Evolutionary conservation across 106 monocot genomes (phyloP).

Genomic region (Posidonia australis): DNA sequence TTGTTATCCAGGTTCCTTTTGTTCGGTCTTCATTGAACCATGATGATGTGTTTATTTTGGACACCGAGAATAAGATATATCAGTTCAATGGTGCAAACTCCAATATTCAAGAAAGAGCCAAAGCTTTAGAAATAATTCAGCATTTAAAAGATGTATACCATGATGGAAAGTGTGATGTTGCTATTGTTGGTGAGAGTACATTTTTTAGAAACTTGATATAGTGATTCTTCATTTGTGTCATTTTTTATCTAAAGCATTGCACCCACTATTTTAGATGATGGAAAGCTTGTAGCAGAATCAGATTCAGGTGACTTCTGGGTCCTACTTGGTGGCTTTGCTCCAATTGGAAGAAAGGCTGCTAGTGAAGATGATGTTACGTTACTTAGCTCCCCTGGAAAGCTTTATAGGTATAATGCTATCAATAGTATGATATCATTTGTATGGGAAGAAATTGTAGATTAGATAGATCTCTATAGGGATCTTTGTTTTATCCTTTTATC

Average conservation of each 20-base stretch:
- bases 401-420: conserved; percentile 12
- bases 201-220: not conserved
- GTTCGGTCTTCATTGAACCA: conserved; percentile 29
- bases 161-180: conserved; percentile 22
- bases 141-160: conserved; percentile 22
- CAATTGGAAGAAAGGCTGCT: conserved; percentile 16
- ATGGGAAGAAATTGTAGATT: no score
- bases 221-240: not conserved
- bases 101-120: conserved; percentile 30
- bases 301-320: conserved; percentile 31
- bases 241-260: not conserved
- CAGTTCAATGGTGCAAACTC: conserved; percentile 30
- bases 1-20: conserved; percentile 22
- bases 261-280: conserved; percentile 13
- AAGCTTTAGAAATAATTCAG: conserved; percentile 23
- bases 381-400: conserved; percentile 11
- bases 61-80: conserved; percentile 19
- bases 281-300: conserved; percentile 28
- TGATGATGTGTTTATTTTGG: conserved; percentile 28
- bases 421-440: not conserved
- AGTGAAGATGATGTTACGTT: conserved; percentile 19
- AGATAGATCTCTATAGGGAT: no score
- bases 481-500: no score
- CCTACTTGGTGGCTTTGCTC: conserved; percentile 26
- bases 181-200: conserved; percentile 16